phyloP scores from a whole-genome alignment of 2,329 filamentous ascomycete species.

The Ustilaginoidea virens region DNA sequence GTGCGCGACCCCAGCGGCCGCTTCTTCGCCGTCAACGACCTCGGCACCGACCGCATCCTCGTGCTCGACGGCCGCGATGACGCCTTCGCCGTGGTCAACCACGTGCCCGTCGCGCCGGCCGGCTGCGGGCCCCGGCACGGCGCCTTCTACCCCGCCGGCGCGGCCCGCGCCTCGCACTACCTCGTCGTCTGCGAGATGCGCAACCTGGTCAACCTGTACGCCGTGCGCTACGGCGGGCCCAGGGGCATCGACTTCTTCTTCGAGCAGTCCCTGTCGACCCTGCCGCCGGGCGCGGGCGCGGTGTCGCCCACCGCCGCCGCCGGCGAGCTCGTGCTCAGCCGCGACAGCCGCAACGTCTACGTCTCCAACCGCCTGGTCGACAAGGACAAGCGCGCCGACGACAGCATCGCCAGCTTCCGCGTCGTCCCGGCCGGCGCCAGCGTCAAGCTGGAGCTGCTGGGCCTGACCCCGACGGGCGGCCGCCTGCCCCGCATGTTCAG shows the following conservation, averaged over 20 bases:
- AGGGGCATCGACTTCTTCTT: constrained; percentile 19
- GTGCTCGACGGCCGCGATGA: constrained; percentile 28
- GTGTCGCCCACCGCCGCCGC: constrained; percentile 28
- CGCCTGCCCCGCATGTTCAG: constrained; percentile 31
- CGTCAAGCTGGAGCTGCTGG: constrained; percentile 18
- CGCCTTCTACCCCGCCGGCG: constrained; percentile 25
- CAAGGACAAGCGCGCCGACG: constrained; percentile 26
- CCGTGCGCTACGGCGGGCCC: constrained; percentile 21
- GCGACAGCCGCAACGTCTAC: constrained; percentile 29
- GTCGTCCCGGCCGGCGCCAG: no score
- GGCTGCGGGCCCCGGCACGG: constrained; percentile 36
- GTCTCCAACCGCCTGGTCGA: constrained; percentile 37
- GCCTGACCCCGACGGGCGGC: constrained; percentile 20
- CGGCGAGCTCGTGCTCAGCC: constrained; percentile 27
- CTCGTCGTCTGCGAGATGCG: constrained; percentile 29
- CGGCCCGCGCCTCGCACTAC: constrained; percentile 25
- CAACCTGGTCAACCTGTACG: constrained; percentile 28
- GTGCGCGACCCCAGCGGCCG: constrained; percentile 31
- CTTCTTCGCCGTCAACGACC: constrained; percentile 32
- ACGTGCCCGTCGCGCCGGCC: constrained; percentile 16
- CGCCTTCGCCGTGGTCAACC: constrained; percentile 21
- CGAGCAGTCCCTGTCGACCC: constrained; percentile 24
- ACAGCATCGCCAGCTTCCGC: constrained; percentile 32
- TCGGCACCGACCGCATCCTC: constrained; percentile 32
- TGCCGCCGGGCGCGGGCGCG: constrained; percentile 15